Percentiles rank a stretch among this genome's conserved stretches.
Conservation (phyloP, 345 rosid genomes). For the Heritiera fomes region DNA sequence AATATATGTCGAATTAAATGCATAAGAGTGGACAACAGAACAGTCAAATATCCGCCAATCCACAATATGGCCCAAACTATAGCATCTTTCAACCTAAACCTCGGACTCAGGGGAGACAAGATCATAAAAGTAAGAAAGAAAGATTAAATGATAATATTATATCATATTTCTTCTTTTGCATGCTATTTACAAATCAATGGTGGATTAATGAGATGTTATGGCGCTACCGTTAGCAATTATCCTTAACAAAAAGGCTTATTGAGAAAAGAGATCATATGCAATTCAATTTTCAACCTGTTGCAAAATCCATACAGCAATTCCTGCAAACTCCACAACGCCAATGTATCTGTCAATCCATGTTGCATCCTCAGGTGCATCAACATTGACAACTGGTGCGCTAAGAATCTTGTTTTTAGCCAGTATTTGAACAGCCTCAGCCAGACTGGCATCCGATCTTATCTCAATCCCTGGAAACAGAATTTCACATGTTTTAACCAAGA, state of each 20-base stretch:
- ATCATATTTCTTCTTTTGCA: not conserved
- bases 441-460: conserved; percentile 75
- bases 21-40: no score
- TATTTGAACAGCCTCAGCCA: conserved; percentile 83
- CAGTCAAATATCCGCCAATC: not conserved
- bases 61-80: not conserved
- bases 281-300: conserved; percentile 62
- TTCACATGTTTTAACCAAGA: conserved; percentile 1
- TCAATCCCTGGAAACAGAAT: conserved; percentile 56
- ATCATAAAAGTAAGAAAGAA: not conserved
- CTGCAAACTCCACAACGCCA: conserved; percentile 94
- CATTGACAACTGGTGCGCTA: conserved; percentile 89
- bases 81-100: not conserved
- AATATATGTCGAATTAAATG: not conserved
- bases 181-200: not conserved
- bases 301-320: conserved; percentile 94
- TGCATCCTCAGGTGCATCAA: conserved; percentile 78
- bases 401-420: conserved; percentile 66
- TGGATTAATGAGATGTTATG: not conserved
- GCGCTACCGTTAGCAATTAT: not conserved
- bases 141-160: not conserved
- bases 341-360: conserved; percentile 92
- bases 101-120: not conserved
- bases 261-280: not conserved
- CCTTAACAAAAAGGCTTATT: not conserved